phyloP scores from a whole-genome alignment of 257 asterid genomes.

The Solanum habrochaites region DNA sequence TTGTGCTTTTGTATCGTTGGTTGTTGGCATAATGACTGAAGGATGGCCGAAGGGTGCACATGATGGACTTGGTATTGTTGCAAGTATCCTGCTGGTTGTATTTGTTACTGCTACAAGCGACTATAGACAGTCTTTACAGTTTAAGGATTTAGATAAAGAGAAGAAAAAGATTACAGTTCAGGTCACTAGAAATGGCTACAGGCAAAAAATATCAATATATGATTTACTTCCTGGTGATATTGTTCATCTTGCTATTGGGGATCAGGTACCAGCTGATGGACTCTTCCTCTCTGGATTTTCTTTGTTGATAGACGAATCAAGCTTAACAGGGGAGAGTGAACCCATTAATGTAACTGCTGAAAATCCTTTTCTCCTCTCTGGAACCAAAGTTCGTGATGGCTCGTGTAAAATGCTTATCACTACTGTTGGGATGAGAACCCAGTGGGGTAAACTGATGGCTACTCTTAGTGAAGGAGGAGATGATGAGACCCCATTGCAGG shows the following conservation, averaged over 20 bases:
- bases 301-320: constrained; percentile 63
- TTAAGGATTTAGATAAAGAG: constrained; percentile 85
- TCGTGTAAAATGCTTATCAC: constrained; percentile 86
- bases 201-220: constrained; percentile 70
- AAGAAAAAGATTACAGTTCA: constrained; percentile 75
- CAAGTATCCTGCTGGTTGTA: constrained; percentile 80
- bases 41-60: constrained; percentile 96
- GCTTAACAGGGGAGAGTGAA: constrained; percentile 88
- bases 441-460: constrained; percentile 92
- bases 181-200: constrained; percentile 71
- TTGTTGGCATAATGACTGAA: constrained; percentile 79
- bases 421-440: constrained; percentile 93
- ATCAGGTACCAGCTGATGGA: constrained; percentile 94
- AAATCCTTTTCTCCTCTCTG: constrained; percentile 78
- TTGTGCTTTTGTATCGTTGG: constrained; percentile 65
- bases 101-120: constrained; percentile 87
- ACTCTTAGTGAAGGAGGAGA: constrained; percentile 89
- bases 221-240: constrained; percentile 81
- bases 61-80: constrained; percentile 86
- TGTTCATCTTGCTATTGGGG: constrained; percentile 81
- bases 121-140: constrained; percentile 71
- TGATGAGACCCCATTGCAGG: constrained; percentile 90
- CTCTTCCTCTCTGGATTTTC: constrained; percentile 69
- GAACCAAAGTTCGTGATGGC: constrained; percentile 87
- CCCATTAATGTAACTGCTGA: constrained; percentile 54